Evolutionary conservation across 495 filamentous ascomycete species (phyloP).

Genomic region (Tuber indicum): DNA sequence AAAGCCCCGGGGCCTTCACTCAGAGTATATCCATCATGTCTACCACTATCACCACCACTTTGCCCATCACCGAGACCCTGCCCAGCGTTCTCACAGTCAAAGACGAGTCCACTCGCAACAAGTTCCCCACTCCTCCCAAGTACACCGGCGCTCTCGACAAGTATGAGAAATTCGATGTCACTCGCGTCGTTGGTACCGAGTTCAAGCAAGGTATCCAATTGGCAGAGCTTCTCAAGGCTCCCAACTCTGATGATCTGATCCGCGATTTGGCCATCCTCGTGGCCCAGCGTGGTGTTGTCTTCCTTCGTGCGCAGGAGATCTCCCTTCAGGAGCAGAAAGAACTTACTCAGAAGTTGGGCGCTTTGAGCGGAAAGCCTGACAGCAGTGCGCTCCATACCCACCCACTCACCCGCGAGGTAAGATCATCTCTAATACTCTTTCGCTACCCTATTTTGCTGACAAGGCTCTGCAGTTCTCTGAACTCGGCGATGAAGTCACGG

Average conservation of each 20-base stretch:
- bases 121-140: slow-evolving; percentile 13
- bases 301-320: slow-evolving; percentile 68
- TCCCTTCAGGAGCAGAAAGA: slow-evolving; percentile 64
- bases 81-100: slow-evolving; percentile 13
- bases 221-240: slow-evolving; percentile 54
- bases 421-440: not conserved
- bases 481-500: slow-evolving; percentile 16
- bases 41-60: slow-evolving; percentile 6
- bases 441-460: not conserved
- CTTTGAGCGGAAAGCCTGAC: slow-evolving; percentile 59
- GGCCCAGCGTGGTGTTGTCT: slow-evolving; percentile 67
- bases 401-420: slow-evolving; percentile 48
- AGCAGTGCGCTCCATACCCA: slow-evolving; percentile 68
- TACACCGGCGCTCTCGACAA: slow-evolving; percentile 42
- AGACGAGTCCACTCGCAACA: slow-evolving; percentile 5
- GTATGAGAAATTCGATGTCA: slow-evolving; percentile 58
- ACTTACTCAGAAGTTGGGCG: slow-evolving; percentile 58
- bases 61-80: not conserved
- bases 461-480: slow-evolving; percentile 9
- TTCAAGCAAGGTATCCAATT: slow-evolving; percentile 52
- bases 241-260: slow-evolving; percentile 61
- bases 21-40: slow-evolving; percentile 10
- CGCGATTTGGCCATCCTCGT: slow-evolving; percentile 64
- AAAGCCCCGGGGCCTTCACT: not conserved
- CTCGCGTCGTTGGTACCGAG: slow-evolving; percentile 62